phyloP scores from a whole-genome alignment of 108 stramenopile genomes.

The Stephanodiscus minutulus region DNA sequence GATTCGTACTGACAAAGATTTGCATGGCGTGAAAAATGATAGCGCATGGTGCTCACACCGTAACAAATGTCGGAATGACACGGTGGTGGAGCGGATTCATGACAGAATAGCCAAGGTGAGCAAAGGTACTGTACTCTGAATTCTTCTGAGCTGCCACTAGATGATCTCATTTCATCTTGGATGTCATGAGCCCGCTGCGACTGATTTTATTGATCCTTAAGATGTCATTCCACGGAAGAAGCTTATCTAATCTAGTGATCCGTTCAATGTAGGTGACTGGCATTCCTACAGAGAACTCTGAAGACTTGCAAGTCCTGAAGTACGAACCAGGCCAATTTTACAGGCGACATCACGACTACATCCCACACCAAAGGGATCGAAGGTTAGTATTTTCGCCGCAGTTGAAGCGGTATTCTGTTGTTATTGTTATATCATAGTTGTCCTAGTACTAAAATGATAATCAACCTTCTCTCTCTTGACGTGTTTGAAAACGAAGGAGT shows the following conservation, averaged over 20 bases:
- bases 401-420: not conserved
- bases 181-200: no score
- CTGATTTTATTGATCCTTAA: no score
- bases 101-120: constrained; percentile 45
- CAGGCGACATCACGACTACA: constrained; percentile 58
- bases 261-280: constrained; percentile 19
- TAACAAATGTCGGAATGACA: constrained; percentile 22
- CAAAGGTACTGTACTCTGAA: no score
- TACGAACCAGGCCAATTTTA: constrained; percentile 68
- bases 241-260: no score
- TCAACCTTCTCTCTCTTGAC: not conserved
- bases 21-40: not conserved
- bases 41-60: constrained; percentile 31
- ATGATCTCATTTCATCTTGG: no score
- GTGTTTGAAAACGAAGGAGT: constrained; percentile 13
- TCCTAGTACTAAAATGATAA: not conserved
- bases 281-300: constrained; percentile 63
- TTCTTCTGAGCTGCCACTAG: no score
- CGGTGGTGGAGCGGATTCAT: constrained; percentile 28
- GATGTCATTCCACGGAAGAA: no score
- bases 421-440: not conserved
- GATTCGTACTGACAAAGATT: not conserved
- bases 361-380: constrained; percentile 30
- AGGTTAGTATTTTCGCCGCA: constrained; percentile 8
- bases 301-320: constrained; percentile 75